Evolutionary conservation across 192 early-diverging fungal species (phyloP), one percentile per base, ranked within the genome.

Genomic region (Podila epigama): DNA sequence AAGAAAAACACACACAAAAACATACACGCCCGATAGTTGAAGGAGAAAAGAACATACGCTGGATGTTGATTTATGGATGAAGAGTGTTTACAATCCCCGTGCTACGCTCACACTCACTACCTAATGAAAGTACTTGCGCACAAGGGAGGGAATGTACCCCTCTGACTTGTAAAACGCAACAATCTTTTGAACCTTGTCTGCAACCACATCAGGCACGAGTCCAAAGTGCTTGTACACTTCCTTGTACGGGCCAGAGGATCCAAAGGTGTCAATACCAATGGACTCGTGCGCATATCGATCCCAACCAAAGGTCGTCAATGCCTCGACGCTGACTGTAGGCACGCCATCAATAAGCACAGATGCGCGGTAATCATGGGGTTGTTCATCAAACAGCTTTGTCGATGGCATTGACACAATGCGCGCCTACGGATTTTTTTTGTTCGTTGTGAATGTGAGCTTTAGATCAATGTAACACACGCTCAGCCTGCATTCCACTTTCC

Each of bases 381-480:
- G 96, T 53, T 89, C 90, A 41, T 92, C 91, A 61, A 97, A 98
- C 58, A 97, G 84, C 68, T 93, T 93, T 71, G 89, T 85, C 53
- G 90, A 98, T 33, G 97, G 97, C 89, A 97, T 90, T 34, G 97
- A 99, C 9, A 99, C 96, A 53, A 99, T 84, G 51, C 92, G 92
- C 34, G 92, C 87, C 33, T 80, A 37, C 16, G 15, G 11, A 54
- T n/a, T n/a, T n/a, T 10, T 44, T 48, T 48, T 48, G 37, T 39
- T 48, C 44, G n/a, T n/a, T n/a, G n/a, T n/a, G n/a, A n/a, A n/a
- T n/a, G n/a, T n/a, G n/a, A n/a, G n/a, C n/a, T n/a, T n/a, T n/a
- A n/a, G n/a, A n/a, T n/a, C n/a, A n/a, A n/a, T n/a, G n/a, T n/a
- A n/a, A n/a, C n/a, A n/a, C n/a, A n/a, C n/a, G n/a, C n/a, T n/a